A percentile compares a stretch with the other conserved stretches of the same genome.
phyloP scores from a whole-genome alignment of 352 stramenopile species.

The Globisporangium canariense region DNA sequence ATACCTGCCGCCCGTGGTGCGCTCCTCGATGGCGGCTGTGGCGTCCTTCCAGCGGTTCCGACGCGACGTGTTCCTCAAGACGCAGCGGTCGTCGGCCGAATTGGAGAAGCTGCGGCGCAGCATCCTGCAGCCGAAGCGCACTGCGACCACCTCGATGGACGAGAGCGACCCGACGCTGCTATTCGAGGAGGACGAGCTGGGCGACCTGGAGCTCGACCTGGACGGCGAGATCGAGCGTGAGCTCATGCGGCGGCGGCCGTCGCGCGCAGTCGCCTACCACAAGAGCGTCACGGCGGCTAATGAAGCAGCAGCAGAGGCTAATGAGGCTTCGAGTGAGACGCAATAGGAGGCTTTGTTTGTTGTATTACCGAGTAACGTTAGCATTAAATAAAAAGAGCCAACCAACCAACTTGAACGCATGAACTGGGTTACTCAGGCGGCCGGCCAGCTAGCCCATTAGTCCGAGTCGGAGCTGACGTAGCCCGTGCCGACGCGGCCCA shows the following conservation, averaged over 20 bases:
- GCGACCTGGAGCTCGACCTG: conserved; percentile 60
- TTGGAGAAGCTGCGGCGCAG: conserved; percentile 33
- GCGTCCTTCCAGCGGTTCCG: conserved; percentile 52
- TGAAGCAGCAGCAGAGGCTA: background rate
- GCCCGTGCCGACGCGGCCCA: conserved; percentile 54
- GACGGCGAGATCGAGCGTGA: conserved; percentile 76
- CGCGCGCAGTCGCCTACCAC: conserved; percentile 33
- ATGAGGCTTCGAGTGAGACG: background rate
- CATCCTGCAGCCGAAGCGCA: conserved; percentile 23
- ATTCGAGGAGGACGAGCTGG: conserved; percentile 32
- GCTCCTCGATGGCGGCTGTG: conserved; percentile 24
- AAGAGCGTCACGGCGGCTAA: background rate
- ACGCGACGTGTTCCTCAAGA: conserved; percentile 46
- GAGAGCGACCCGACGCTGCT: conserved; percentile 22
- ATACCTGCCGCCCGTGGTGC: conserved; percentile 48
- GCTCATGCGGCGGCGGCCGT: conserved; percentile 51
- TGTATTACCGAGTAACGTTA: background rate
- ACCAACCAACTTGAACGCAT: background rate
- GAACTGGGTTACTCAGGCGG: no score
- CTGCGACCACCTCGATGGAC: conserved; percentile 19
- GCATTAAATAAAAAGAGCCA: conserved; percentile 17
- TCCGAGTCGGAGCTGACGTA: conserved; percentile 57
- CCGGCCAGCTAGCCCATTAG: conserved; percentile 1
- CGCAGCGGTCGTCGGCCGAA: conserved; percentile 31
- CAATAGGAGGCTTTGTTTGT: background rate